phyloP scores from a whole-genome alignment of 257 asterid genomes.

The Fraxinus pennsylvanica region DNA sequence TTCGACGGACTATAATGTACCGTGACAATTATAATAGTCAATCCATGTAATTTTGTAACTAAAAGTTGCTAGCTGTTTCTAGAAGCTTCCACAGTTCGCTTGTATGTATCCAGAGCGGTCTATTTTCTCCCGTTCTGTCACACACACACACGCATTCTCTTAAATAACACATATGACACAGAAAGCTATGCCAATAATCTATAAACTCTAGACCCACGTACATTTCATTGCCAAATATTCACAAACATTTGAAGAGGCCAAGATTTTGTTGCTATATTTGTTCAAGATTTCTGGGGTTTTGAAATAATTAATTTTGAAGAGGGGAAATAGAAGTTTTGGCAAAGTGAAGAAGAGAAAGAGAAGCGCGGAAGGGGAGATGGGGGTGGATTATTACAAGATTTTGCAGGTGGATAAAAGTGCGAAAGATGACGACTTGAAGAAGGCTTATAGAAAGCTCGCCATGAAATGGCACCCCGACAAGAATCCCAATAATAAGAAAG shows the following conservation, averaged over 20 bases:
- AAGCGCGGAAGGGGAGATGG: slow-evolving; percentile 5
- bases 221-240: neutral
- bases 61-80: neutral
- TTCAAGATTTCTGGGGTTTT: neutral
- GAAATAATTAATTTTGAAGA: neutral
- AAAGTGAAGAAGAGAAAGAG: slow-evolving; percentile 4
- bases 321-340: neutral
- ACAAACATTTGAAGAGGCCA: neutral
- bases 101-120: neutral
- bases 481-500: slow-evolving; percentile 20
- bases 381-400: slow-evolving; percentile 21
- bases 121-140: neutral
- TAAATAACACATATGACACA: neutral
- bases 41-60: no score
- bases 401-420: slow-evolving; percentile 22
- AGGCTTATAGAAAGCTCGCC: slow-evolving; percentile 26
- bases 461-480: slow-evolving; percentile 28
- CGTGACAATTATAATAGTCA: no score
- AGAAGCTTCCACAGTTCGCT: neutral
- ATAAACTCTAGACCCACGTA: neutral
- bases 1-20: no score
- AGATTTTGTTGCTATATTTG: neutral
- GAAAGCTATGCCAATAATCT: neutral
- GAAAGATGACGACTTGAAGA: slow-evolving; percentile 24
- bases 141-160: neutral